phyloP scores from a whole-genome alignment of 148 eudicot species.

The Rhododendron ovatum region DNA sequence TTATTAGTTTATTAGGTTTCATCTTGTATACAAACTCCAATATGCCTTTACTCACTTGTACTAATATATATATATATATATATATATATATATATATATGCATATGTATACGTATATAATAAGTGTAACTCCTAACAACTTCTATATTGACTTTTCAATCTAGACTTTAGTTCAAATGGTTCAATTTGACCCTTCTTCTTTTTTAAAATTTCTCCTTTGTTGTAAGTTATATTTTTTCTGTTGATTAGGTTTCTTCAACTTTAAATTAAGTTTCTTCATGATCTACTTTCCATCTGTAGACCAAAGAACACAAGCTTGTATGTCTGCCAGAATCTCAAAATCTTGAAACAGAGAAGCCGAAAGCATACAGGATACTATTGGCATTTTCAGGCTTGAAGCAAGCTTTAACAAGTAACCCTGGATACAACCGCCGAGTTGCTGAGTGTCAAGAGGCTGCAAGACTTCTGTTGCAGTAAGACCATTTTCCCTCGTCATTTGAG shows the following conservation, averaged over 20 bases:
- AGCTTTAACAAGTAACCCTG: slow-evolving; percentile 71
- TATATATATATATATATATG: too few relatives aligned
- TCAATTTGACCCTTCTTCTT: background rate
- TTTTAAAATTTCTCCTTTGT: background rate
- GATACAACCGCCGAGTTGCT: slow-evolving; percentile 75
- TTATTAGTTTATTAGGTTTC: background rate
- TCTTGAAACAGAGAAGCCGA: slow-evolving; percentile 25
- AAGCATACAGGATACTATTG: slow-evolving; percentile 69
- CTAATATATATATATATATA: too few relatives aligned
- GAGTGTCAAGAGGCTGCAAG: slow-evolving; percentile 91
- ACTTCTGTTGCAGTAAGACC: slow-evolving; percentile 65
- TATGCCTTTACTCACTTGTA: too few relatives aligned
- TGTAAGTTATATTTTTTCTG: background rate
- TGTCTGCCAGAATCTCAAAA: slow-evolving; percentile 34
- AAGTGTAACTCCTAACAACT: background rate
- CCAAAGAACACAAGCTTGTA: slow-evolving; percentile 83
- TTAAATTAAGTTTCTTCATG: background rate
- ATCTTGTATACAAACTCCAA: too few relatives aligned
- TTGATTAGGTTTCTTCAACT: background rate
- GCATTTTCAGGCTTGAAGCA: slow-evolving; percentile 95
- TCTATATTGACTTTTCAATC: background rate
- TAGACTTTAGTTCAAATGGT: background rate
- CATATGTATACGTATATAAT: too few relatives aligned
- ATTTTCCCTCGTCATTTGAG: slow-evolving; percentile 2
- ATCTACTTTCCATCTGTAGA: slow-evolving; percentile 36